Conservation (phyloP, 108 stramenopile genomes). For the Skeletonema marinoi region DNA sequence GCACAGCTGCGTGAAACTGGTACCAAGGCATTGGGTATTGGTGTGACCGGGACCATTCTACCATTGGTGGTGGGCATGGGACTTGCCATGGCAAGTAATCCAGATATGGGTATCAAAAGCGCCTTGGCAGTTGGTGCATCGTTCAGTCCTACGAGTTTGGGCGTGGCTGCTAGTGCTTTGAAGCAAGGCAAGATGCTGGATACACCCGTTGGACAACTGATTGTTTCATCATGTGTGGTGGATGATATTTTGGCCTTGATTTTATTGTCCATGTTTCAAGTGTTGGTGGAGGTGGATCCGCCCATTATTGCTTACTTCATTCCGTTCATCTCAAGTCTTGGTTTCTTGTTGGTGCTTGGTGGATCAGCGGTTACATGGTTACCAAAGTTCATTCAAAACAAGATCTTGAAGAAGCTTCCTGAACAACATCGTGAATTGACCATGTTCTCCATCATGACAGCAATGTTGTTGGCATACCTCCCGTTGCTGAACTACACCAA, state of each 20-base stretch:
- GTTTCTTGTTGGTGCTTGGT: constrained; percentile 29
- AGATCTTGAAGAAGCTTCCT: constrained; percentile 24
- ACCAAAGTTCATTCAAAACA: constrained; percentile 43
- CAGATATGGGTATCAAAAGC: constrained; percentile 9
- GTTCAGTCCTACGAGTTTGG: constrained; percentile 62
- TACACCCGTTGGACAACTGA: constrained; percentile 66
- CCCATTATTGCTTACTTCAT: constrained; percentile 42
- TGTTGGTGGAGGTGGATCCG: constrained; percentile 30
- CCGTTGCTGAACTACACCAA: constrained; percentile 54
- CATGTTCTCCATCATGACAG: constrained; percentile 36
- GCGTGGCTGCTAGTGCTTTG: constrained; percentile 66
- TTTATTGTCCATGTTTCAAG: constrained; percentile 49
- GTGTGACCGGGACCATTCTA: constrained; percentile 59
- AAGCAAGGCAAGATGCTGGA: constrained; percentile 49
- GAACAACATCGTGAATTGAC: constrained; percentile 30
- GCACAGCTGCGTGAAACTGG: constrained; percentile 57
- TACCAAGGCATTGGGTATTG: constrained; percentile 48
- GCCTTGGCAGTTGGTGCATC: constrained; percentile 62
- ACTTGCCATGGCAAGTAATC: constrained; percentile 15
- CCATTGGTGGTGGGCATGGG: constrained; percentile 55
- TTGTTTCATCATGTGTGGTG: constrained; percentile 60
- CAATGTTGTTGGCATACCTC: constrained; percentile 44
- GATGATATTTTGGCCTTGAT: constrained; percentile 72
- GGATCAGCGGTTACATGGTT: constrained; percentile 39
- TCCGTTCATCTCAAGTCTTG: constrained; percentile 40